A percentile compares a stretch with the other conserved stretches of the same genome.
These are phyloP conservation scores for Metschnikowia matae DNA, from an alignment of 805 yeast species.

Conservation along the genomic window DNA sequence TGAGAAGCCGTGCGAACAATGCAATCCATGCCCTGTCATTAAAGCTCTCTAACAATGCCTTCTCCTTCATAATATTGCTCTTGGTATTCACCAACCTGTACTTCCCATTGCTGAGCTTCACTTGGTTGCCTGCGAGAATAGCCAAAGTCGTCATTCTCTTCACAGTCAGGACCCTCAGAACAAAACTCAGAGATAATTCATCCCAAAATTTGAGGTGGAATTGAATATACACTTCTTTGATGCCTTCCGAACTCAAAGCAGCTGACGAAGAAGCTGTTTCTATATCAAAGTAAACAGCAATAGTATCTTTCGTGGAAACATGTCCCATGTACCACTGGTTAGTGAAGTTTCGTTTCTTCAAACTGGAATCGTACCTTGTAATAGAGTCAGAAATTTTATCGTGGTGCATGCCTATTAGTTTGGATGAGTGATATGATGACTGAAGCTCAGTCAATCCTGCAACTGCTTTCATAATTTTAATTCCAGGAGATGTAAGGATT, in stretches of 20 bases:
- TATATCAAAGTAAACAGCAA: slow-evolving; percentile 32
- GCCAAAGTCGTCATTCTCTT: slow-evolving; percentile 26
- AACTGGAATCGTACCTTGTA: slow-evolving; percentile 29
- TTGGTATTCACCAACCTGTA: slow-evolving; percentile 16
- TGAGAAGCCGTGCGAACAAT: slow-evolving; percentile 28
- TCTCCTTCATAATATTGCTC: slow-evolving; percentile 24
- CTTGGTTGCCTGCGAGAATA: slow-evolving; percentile 14
- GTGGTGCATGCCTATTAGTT: slow-evolving; percentile 19
- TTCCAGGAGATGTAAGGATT: slow-evolving; percentile 27
- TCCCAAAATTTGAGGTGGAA: slow-evolving; percentile 31
- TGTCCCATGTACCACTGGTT: slow-evolving; percentile 34
- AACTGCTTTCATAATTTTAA: slow-evolving; percentile 31
- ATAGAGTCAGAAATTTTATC: slow-evolving; percentile 33
- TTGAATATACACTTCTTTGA: slow-evolving; percentile 29
- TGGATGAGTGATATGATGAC: slow-evolving; percentile 27
- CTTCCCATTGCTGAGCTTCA: slow-evolving; percentile 15
- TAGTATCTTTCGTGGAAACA: slow-evolving; percentile 20
- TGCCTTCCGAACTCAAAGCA: slow-evolving; percentile 13
- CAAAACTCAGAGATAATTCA: slow-evolving; percentile 16
- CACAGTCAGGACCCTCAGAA: slow-evolving; percentile 30
- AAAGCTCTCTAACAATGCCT: slow-evolving; percentile 26
- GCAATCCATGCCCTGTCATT: slow-evolving; percentile 30
- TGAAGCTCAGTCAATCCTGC: slow-evolving; percentile 34
- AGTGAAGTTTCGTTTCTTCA: slow-evolving; percentile 32
- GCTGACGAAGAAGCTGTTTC: slow-evolving; percentile 24